Evolutionary conservation across 805 yeast genomes (phyloP), one percentile per base, ranked within the genome.

Genomic region (Myxozyma mucilagina): DNA sequence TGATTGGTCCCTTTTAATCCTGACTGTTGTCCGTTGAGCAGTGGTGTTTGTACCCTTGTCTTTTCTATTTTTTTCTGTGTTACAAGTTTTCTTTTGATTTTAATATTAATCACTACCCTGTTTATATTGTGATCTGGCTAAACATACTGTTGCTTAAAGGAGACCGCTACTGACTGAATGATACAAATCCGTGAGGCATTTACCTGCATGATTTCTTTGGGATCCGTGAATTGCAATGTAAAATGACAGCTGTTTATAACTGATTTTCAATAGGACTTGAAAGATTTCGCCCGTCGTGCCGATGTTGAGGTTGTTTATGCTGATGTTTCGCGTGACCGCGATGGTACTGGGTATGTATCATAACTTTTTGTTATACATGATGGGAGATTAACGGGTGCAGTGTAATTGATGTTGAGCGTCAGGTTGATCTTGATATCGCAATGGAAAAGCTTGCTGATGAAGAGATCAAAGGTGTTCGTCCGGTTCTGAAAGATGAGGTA

Each of bases 401-500:
- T 38, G 67, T 67, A 4, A 51, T 73, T 35, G 75, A 73, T 47
- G 71, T 73, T 47, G 53, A 60, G 41, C 49, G 87, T 52, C 87
- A 84, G 70, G 96, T 87, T 63, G 89, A 89, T 70, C 79, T 90
- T 73, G 85, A 81, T 54, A 81, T 80, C 61, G 91, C 96, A 51
- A 76, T 90, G 69, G 83, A 84, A 61, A 82, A 84, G 72, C 79
- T 89, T 69, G 86, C 86, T 74, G 89, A 87, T 67, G 79, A 84
- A 64, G 93, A 86, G 63, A 85, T 84, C 80, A 83, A 83, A 73
- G 96, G 91, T 68, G 73, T 83, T 56, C 77, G 79, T 53, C 78
- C 91, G 57, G 74, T 82, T 52, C 88, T 91, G 56, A 90, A 86
- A 79, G 89, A 85, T 77, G 97, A 90, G 71, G 82, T 79, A 69